Percentiles rank a stretch among this genome's conserved stretches.
phyloP scores from a whole-genome alignment of 495 filamentous ascomycete species.

The Collariella sp. region DNA sequence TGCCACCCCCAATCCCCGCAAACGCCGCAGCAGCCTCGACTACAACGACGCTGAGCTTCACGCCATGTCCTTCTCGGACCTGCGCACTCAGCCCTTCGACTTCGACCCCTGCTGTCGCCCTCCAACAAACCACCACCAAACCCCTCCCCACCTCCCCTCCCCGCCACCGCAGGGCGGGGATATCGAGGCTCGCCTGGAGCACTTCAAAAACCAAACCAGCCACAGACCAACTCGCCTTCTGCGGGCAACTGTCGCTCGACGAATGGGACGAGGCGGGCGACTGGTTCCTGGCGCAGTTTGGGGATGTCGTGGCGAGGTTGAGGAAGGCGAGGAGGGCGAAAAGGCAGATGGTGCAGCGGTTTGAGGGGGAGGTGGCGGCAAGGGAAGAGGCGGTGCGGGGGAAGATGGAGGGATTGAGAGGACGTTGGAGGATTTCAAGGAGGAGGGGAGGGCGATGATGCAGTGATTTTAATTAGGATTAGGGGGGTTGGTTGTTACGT shows the following conservation, averaged over 20 bases:
- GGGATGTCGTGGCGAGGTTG: slow-evolving; percentile 52
- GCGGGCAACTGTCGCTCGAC: slow-evolving; percentile 52
- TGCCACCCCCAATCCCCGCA: slow-evolving; percentile 16
- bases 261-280: slow-evolving; percentile 84
- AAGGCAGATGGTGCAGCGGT: slow-evolving; percentile 52
- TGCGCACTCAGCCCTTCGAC: slow-evolving; percentile 49
- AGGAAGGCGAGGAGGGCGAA: slow-evolving; percentile 56
- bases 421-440: slow-evolving; percentile 47
- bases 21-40: slow-evolving; percentile 39
- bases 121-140: slow-evolving; percentile 18
- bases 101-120: slow-evolving; percentile 37
- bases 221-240: slow-evolving; percentile 52
- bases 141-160: too few species aligned
- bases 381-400: slow-evolving; percentile 45
- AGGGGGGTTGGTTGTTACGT: not conserved
- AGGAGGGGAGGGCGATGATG: slow-evolving; percentile 50
- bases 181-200: slow-evolving; percentile 37
- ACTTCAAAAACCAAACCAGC: slow-evolving; percentile 31
- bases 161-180: slow-evolving; percentile 9
- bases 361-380: slow-evolving; percentile 56
- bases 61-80: slow-evolving; percentile 44
- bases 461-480: slow-evolving; percentile 22
- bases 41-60: slow-evolving; percentile 46
- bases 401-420: slow-evolving; percentile 47
- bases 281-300: slow-evolving; percentile 64